Evolutionary conservation across 352 stramenopile species (phyloP), one percentile per base, ranked within the genome.

Genomic region (Phytophthora syringae): DNA sequence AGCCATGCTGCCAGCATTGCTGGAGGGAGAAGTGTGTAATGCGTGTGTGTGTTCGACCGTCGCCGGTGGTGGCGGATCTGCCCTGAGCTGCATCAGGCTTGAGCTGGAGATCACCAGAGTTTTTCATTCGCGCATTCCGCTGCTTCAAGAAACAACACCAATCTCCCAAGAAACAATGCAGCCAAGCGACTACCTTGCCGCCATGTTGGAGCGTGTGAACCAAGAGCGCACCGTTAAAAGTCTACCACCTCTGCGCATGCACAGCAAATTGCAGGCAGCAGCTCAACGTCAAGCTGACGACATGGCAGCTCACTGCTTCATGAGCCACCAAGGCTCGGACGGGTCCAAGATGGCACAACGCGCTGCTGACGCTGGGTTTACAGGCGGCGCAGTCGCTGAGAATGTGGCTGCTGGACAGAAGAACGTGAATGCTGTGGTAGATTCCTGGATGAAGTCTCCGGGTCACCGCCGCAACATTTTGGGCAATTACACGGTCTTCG

Each of bases 371-470:
- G 40, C 77, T 27, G 72, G 77, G 16, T 86, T 84, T 53, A 67
- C 70, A 21, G 80, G 76, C 27, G 72, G 64, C 13, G 72, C 49
- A 54, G 60, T 84, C 4, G 78, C 61, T 16, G 78, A 87, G 48
- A 87, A 87, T 52, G 70, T 84, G 13, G 78, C 75, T 24, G 72
- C 73, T 7, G 78, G 78, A 5, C 76, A 84, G 42, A 56, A 53
- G n/a, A 60, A 74, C 53, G 73, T 84, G 47, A 47, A 57, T 9
- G 58, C 52, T 13, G 77, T 84, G 20, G 76, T 86, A 42, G 53
- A 75, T 21, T 73, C 75, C 42, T 86, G 77, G 77, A 86, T 86
- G 74, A 75, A 76, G 51, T 86, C 77, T 22, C 21, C 60, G 9
- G 77, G 77, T 24, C 77, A 86, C 50, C 64, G 67, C 20, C 48